Evolutionary conservation across 2,329 filamentous ascomycete species (phyloP), one percentile per base, ranked within the genome.

Genomic region (Cladosporium sphaerospermum): DNA sequence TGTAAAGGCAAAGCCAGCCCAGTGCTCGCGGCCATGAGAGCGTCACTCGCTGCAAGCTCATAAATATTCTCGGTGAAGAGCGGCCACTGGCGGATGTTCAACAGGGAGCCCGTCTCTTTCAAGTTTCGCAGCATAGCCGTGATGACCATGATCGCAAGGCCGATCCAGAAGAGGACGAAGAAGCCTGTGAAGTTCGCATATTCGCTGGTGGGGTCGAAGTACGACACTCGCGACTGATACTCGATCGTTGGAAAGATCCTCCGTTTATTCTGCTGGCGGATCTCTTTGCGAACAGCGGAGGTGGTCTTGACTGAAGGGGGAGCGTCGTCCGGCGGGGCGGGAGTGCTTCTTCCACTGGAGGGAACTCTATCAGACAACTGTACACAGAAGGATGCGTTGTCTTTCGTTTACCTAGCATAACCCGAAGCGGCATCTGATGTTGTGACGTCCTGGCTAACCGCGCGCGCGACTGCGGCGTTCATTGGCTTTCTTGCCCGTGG

Each of bases 151-250:
- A 99, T 95, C 61, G 88, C 89, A 55, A 99, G 78, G 9, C 89
- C 89, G 59, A 99, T 92, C 93, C 93, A 99, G 74, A 99, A 99
- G 36, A 99, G 81, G 51, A 93, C 89, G 74, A 96, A 99, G 79
- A 99, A 99, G 67, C 93, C 93, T 63, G 89, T 84, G 69, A 99
- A 99, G 71, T 99, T 90, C 64, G 84, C 84, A 69, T 97, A 91
- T 64, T 96, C 90, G 70, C 88, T 95, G 46, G 82, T 80, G 0
- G 91, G 90, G 67, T 99, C 93, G 68, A 99, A 96, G 73, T 99
- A 92, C 14, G 92, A 97, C 18, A 97, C 85, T 54, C 93, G 86
- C 56, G 87, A 85, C 39, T 88, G 82, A 73, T 92, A 99, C 64
- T 96, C 88, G 67, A 95, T 90, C 18, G 88, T 93, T 18, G 95